Base-by-base conservation (phyloP, 768 basidiomycete species). In the Amanita pseudoporphyria region DNA sequence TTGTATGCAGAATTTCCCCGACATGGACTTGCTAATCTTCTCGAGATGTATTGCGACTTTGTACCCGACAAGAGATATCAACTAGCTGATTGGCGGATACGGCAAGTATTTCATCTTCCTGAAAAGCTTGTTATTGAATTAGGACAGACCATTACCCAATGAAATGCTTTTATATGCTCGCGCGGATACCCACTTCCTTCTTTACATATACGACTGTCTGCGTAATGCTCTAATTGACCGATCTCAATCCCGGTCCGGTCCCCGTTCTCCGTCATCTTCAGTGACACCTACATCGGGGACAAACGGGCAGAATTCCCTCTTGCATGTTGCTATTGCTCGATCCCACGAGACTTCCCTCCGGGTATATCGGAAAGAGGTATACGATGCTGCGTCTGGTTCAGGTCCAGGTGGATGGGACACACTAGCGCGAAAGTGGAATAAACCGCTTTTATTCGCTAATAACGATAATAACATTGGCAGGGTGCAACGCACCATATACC, bases 71-170 rank as follows among this genome's bases (percentile, higher is more conserved):
- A 99, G 67, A 80, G 90, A 26, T 98, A 95, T 61, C 96, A 97
- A 59, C 72, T 95, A 5, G 96, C 95, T 9, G 96, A 99, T 64
- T 99, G 96, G 96, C 81, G 96, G 21, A 89, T 97, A 56, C 78
- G 92, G 81, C 85, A 36, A 24, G 74, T 57, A 16, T 28, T 32
- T 21, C 47, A 53, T 45, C 16, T 37, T 14, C 16, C 39, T 30
- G 21, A 41, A 24, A 33, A 22, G 26, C 18, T 9, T 30, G 5
- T 35, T 22, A 24, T 38, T 35, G 9, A 35, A 13, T 9, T n/a
- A 31, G 7, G 21, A 18, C 47, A 79, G 82, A 49, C 95, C 95
- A 0, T 68, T 98, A 3, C 85, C 92, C 0, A 65, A 77, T 45
- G 93, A 90, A 56, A 96, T 99, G 93, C 67, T 91, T 16, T 69